These are phyloP conservation scores for Teratosphaeria viscida DNA, from an alignment of 2,329 filamentous ascomycete genomes.

Conservation along the genomic window DNA sequence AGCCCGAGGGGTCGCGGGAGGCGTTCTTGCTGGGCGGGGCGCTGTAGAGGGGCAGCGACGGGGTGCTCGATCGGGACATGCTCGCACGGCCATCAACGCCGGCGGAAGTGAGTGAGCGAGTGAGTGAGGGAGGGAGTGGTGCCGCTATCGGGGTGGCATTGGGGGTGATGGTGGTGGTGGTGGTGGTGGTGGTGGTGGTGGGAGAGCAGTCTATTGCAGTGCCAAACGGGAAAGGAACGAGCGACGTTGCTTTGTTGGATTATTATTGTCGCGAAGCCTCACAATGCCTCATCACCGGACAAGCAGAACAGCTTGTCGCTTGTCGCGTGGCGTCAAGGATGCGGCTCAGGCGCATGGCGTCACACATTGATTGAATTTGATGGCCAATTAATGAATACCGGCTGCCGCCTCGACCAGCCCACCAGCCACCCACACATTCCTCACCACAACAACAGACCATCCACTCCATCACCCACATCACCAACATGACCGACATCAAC, in stretches of 20 bases:
- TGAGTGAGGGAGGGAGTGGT: neutral
- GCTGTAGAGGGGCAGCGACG: constrained; percentile 47
- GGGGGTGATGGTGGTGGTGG: neutral
- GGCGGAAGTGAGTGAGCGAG: neutral
- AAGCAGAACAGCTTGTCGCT: too few relatives aligned
- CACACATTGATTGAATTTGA: neutral
- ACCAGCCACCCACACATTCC: neutral
- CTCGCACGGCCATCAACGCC: constrained; percentile 39
- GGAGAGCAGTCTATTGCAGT: neutral
- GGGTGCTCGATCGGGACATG: constrained; percentile 53
- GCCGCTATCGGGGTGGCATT: neutral
- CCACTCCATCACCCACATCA: neutral
- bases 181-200: neutral
- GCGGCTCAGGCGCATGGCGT: neutral
- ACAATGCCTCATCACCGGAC: neutral
- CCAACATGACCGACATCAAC: neutral
- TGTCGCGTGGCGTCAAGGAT: too few relatives aligned
- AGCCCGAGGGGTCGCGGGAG: constrained; percentile 4
- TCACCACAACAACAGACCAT: neutral
- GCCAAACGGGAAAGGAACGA: neutral
- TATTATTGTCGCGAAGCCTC: neutral
- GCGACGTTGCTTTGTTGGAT: neutral
- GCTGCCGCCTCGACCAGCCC: neutral
- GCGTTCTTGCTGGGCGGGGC: constrained; percentile 14
- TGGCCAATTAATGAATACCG: neutral